phyloP scores from a whole-genome alignment of 495 filamentous ascomycete species.

The Penicillium riverlandense region DNA sequence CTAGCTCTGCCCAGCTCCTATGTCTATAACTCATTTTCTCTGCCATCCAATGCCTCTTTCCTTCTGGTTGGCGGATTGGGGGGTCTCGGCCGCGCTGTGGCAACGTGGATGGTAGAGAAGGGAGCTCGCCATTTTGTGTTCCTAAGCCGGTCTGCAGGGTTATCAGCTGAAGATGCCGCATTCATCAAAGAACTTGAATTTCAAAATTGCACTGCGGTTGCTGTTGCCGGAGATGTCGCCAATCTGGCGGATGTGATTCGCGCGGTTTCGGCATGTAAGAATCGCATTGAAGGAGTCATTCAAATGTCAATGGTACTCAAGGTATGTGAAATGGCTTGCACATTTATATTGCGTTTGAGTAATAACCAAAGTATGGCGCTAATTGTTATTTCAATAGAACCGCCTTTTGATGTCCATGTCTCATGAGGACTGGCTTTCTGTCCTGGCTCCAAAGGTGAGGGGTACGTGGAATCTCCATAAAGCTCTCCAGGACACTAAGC shows the following conservation, averaged over 20 bases:
- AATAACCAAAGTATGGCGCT: no score
- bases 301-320: constrained; percentile 30
- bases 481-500: constrained; percentile 17
- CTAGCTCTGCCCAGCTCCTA: background rate
- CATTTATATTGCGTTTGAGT: no score
- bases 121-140: constrained; percentile 51
- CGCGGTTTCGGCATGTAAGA: background rate
- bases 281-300: constrained; percentile 23
- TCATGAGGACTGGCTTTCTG: constrained; percentile 24
- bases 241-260: constrained; percentile 10
- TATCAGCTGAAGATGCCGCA: background rate
- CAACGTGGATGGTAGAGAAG: constrained; percentile 49
- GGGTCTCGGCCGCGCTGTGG: constrained; percentile 50
- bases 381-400: no score
- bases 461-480: constrained; percentile 53
- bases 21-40: no score
- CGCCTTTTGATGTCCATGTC: constrained; percentile 32
- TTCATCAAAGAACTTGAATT: constrained; percentile 32
- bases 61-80: constrained; percentile 44
- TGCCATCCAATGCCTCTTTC: constrained; percentile 18
- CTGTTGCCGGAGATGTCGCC: constrained; percentile 16
- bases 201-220: constrained; percentile 13
- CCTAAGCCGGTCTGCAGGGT: constrained; percentile 22
- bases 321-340: no score
- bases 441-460: constrained; percentile 33